Base-by-base conservation (phyloP, 169 alveolate species). In the Theileria orientalis region DNA sequence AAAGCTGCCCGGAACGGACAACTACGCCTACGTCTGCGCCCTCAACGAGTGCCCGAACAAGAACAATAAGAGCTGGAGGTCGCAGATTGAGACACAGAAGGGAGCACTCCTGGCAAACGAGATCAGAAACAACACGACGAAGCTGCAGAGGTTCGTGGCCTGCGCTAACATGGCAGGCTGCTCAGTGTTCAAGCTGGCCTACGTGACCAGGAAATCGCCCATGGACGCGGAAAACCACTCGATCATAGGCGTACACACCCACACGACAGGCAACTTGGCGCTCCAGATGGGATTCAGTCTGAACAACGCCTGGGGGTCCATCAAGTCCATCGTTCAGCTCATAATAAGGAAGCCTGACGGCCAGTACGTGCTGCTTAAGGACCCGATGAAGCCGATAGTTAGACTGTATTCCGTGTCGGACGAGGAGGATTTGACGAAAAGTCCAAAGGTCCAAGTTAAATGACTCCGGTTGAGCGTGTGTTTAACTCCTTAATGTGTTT, bases 301-400 rank as follows among this genome's bases (percentile, higher is more conserved):
- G 76, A 93, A 91, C 66, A 94, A 94, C 83, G 93, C 95, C 30
- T 94, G 97, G 97, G 97, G 97, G 42, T 87, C 93, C 11, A 83
- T 93, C 3, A 84, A 95, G 63, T 90, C 89, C 44, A 83, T 94
- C 29, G 83, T 90, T 30, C 94, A 90, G 63, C 74, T 86, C 44
- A 56, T 94, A 27, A 67, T 92, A 69, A 89, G 84, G 46, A 90
- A 82, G 56, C 95, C 94, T 6, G 97, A 94, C 64, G 97, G 97
- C 27, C 93, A 92, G 84, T 93, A 92, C 79, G 91, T 92, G 46
- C 79, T 94, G 46, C 80, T 94, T 41, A 93, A 94, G 83, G 96
- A 93, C 60, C 97, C 97, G 11, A 86, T 92, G 63, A 94, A 94
- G 80, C 93, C 95, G 23, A 83, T 90, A 35, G 83, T 94, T 41